A percentile compares a stretch with the other conserved stretches of the same genome.
Evolutionary conservation across 257 asterid species (phyloP).

Genomic region (Anisodus tanguticus): DNA sequence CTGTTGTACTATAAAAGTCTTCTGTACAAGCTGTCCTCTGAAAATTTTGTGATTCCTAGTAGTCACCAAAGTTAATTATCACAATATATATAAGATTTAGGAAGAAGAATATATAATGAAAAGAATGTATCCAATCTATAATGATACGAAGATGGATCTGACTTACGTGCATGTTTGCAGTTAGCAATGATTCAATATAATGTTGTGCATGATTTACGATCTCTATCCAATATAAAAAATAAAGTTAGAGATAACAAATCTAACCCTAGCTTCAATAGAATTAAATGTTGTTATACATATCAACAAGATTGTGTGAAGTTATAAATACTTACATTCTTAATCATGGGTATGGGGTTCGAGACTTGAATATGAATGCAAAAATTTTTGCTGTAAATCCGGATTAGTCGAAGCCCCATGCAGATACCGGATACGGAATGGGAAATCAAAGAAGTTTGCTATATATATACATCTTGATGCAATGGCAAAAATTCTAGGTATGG

Average conservation of each 20-base stretch:
- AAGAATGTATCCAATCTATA: neutral
- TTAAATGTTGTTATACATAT: neutral
- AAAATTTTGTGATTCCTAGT: too few species aligned
- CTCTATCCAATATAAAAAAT: conserved; percentile 28
- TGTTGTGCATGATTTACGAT: conserved; percentile 76
- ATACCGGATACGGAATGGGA: too few species aligned
- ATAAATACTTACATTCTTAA: too few species aligned
- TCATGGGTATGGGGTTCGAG: too few species aligned
- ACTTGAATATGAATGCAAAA: too few species aligned
- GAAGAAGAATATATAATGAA: neutral
- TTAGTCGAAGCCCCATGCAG: too few species aligned
- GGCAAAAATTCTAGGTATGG: neutral
- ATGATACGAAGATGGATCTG: conserved; percentile 28
- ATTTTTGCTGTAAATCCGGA: too few species aligned
- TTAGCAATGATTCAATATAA: conserved; percentile 69
- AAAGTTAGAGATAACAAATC: neutral
- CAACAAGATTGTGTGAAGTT: too few species aligned
- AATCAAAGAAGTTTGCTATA: too few species aligned
- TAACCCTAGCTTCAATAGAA: neutral
- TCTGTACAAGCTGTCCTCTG: too few species aligned
- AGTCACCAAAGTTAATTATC: neutral
- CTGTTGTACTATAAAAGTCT: too few species aligned
- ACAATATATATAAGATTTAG: neutral
- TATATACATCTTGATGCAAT: neutral
- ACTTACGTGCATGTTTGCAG: conserved; percentile 61